These are phyloP conservation scores for Stagonosporopsis vannaccii DNA, from an alignment of 2,329 filamentous ascomycete genomes.

Conservation along the genomic window DNA sequence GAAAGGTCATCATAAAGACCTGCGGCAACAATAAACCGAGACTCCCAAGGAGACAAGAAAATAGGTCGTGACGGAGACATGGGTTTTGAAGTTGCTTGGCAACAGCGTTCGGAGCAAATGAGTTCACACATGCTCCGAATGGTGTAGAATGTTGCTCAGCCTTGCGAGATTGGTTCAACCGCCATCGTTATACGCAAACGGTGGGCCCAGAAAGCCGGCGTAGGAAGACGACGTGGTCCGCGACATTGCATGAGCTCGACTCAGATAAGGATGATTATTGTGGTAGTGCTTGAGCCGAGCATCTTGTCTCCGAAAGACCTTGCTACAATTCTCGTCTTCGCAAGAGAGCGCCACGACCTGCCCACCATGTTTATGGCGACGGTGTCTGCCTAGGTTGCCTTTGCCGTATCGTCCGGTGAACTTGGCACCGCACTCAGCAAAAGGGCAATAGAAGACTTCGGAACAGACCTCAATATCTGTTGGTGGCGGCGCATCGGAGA, in stretches of 20 bases:
- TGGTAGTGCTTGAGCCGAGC: slow-evolving; percentile 4
- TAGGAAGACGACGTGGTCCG: neutral
- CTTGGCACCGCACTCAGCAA: neutral
- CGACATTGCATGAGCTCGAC: too few species aligned
- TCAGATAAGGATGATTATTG: neutral
- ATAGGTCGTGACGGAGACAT: neutral
- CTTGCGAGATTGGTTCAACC: neutral
- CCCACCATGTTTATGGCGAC: neutral
- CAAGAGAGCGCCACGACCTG: neutral
- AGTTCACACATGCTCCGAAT: neutral
- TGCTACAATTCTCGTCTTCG: neutral
- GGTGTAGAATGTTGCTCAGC: neutral
- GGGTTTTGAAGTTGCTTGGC: neutral
- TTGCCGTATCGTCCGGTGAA: neutral
- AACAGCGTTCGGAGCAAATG: neutral
- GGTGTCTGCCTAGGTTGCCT: neutral
- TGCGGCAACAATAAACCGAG: neutral
- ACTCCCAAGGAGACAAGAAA: neutral
- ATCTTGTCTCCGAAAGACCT: neutral
- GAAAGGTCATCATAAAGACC: too few species aligned
- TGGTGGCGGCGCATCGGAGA: neutral
- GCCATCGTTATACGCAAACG: neutral
- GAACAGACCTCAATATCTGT: neutral
- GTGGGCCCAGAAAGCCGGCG: neutral
- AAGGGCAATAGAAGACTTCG: neutral